phyloP scores from a whole-genome alignment of 805 yeast genomes.

The Candida berthetii region DNA sequence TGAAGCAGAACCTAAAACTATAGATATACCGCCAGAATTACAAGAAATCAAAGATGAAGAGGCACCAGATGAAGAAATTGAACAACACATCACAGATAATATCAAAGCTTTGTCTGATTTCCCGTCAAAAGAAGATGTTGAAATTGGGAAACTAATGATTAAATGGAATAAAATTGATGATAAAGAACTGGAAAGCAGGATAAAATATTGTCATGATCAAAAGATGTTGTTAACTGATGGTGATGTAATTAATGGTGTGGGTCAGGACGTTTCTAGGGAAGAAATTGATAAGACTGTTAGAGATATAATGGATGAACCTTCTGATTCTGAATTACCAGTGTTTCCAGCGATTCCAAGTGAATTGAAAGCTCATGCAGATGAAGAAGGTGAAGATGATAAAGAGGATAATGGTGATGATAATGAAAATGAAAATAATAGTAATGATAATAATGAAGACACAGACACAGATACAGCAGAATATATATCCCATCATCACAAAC shows the following conservation, averaged over 20 bases:
- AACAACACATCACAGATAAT: constrained; percentile 1
- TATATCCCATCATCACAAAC: constrained; percentile 1
- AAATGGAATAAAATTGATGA: constrained; percentile 7
- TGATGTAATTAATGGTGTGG: not conserved
- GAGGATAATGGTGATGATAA: constrained; percentile 1
- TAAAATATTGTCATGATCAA: constrained; percentile 5
- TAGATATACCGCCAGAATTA: not conserved
- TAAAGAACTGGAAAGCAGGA: constrained; percentile 5
- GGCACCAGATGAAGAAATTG: not conserved
- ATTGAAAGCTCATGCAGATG: constrained; percentile 1
- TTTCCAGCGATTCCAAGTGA: constrained; percentile 6
- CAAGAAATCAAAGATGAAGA: not conserved
- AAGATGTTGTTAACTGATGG: not conserved
- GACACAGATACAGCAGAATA: not conserved
- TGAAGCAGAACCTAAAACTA: not conserved
- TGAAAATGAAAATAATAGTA: not conserved
- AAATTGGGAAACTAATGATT: constrained; percentile 3
- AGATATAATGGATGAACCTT: constrained; percentile 3
- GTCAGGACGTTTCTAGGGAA: constrained; percentile 4
- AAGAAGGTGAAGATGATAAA: not conserved
- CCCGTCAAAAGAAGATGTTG: constrained; percentile 5
- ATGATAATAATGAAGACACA: too few relatives aligned
- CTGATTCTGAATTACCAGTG: constrained; percentile 1
- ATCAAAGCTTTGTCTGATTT: not conserved
- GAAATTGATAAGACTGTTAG: constrained; percentile 6